Evolutionary conservation across 345 rosid genomes (phyloP), one percentile per base, ranked within the genome.

Genomic region (Brassica nigra): DNA sequence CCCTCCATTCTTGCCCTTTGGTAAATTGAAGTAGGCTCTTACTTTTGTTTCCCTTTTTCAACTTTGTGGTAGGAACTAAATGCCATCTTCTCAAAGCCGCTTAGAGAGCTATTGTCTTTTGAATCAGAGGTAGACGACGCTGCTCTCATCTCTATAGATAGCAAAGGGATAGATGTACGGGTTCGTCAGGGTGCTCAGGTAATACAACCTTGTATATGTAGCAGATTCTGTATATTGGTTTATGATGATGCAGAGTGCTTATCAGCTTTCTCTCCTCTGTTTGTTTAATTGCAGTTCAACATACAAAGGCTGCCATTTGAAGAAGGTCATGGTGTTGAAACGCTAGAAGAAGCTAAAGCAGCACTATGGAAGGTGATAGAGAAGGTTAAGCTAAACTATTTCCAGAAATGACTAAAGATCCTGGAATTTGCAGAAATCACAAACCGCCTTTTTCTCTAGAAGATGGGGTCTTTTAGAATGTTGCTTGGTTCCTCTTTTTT

Each of bases 111-210:
- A 18, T 42, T 95, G 68, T 88, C 93, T 3, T 64, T 64, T 0
- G 97, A 91, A 73, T 66, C 80, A 54, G 98, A 93, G 80, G 89
- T 95, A 28, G 99, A 95, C 36, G 99, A 93, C 79, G 99, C 91
- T 66, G 99, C 99, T 72, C 81, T 95, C 14, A 93, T 95, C 73
- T 95, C 98, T 34, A 89, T 95, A 78, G 99, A 95, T 82, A 93
- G 99, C 86, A 95, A 90, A 86, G 99, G 99, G 68, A 89, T 83
- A 36, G 97, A 95, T 82, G 84, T 95, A 44, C 84, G 99, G 23
- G 92, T 95, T 52, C 98, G 98, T 59, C 97, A 91, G 82, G 98
- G 99, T 47, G 97, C 97, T 76, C 98, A 95, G 95, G 99, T 95
- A 88, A 65, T 11, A 31, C 3, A 70, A 34, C 66, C 20, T 11